Percentiles rank a stretch among this genome's conserved stretches.
Conservation (phyloP, 306 rosid genomes). For the Vigna radiata region DNA sequence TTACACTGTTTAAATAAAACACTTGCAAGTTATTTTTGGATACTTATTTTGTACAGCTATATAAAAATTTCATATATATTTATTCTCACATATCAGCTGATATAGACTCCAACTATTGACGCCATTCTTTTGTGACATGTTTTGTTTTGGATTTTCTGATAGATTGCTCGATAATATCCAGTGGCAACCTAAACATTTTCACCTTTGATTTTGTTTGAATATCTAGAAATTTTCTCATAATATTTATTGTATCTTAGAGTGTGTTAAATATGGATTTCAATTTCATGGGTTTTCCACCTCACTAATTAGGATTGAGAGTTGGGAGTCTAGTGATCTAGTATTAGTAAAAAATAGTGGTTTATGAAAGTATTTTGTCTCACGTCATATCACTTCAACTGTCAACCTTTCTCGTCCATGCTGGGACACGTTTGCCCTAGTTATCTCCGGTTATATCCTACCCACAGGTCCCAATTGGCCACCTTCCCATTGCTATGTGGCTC, state of each 20-base stretch:
- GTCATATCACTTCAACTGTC: neutral
- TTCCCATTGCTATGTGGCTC: neutral
- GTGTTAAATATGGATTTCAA: neutral
- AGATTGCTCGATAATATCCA: conserved; percentile 1
- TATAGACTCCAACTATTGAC: neutral
- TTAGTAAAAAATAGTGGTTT: neutral
- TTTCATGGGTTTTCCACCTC: neutral
- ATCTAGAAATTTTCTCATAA: neutral
- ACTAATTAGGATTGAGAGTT: neutral
- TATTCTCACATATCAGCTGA: conserved; percentile 6
- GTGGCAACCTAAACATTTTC: conserved; percentile 23
- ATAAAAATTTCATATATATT: neutral
- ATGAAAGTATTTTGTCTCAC: neutral
- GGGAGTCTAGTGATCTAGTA: neutral
- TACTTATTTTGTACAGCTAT: neutral
- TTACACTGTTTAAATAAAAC: neutral
- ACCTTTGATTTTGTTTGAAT: neutral
- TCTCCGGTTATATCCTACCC: neutral
- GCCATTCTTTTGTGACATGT: conserved; percentile 12
- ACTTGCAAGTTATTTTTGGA: conserved; percentile 14
- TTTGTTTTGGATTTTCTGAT: conserved; percentile 16
- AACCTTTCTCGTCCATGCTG: neutral
- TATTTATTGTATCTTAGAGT: neutral
- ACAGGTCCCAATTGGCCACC: neutral
- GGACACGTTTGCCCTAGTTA: neutral